These are phyloP conservation scores for Salix arbutifolia DNA, from an alignment of 345 rosid species.

Conservation along the genomic window DNA sequence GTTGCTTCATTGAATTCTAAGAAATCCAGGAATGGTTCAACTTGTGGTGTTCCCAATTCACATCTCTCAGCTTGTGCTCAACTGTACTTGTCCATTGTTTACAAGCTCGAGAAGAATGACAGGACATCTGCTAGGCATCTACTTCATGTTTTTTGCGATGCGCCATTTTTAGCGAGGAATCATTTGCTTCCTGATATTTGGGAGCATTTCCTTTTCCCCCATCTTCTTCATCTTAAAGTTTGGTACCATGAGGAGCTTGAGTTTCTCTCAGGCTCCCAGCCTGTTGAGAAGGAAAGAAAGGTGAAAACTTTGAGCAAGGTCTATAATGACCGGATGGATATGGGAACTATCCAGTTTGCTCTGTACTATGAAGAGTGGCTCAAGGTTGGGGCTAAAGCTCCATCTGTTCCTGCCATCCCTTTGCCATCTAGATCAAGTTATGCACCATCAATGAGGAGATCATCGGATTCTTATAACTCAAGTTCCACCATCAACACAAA, in stretches of 20 bases:
- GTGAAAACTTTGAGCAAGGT: conserved; percentile 36
- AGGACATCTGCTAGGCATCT: conserved; percentile 44
- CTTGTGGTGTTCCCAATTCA: conserved; percentile 48
- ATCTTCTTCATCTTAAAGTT: conserved; percentile 60
- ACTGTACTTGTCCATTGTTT: conserved; percentile 47
- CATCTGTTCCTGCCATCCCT: conserved; percentile 49
- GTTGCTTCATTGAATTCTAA: conserved; percentile 47
- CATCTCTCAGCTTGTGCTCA: conserved; percentile 59
- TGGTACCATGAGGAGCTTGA: conserved; percentile 56
- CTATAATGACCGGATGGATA: conserved; percentile 43
- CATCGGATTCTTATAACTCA: conserved; percentile 45
- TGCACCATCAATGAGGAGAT: conserved; percentile 39
- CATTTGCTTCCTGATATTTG: conserved; percentile 64
- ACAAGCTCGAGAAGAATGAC: conserved; percentile 57
- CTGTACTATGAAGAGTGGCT: conserved; percentile 53
- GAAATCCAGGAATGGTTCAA: conserved; percentile 27
- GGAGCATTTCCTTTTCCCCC: conserved; percentile 68
- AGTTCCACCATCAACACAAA: conserved; percentile 31
- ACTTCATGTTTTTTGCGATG: conserved; percentile 53
- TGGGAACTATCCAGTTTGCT: conserved; percentile 52
- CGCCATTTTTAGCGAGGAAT: conserved; percentile 51
- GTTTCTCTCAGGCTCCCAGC: conserved; percentile 18
- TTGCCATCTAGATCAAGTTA: conserved; percentile 34
- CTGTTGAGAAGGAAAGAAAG: conserved; percentile 28
- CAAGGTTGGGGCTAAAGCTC: conserved; percentile 43